phyloP scores from a whole-genome alignment of 495 filamentous ascomycete genomes.

The Aspergillus leporis region DNA sequence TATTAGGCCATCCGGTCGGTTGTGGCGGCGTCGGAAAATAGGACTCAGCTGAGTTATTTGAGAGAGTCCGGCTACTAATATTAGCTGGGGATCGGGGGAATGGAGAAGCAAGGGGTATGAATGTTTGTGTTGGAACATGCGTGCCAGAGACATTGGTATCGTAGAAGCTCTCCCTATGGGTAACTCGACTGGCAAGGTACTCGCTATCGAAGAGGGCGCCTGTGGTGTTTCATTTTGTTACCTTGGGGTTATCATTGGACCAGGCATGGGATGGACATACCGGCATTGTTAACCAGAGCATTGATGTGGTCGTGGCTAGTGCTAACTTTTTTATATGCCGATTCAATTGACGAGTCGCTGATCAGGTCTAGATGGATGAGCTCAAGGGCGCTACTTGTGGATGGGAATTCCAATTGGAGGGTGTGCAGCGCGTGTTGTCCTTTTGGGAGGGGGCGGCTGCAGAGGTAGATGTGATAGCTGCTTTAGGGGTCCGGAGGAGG shows the following conservation, averaged over 20 bases:
- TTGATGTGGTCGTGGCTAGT: constrained; percentile 1
- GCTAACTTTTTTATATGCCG: constrained; percentile 18
- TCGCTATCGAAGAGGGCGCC: constrained; percentile 36
- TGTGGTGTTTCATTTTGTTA: no score
- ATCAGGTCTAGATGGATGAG: constrained; percentile 33
- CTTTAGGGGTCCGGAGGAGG: constrained; percentile 23
- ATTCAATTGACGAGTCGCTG: constrained; percentile 22
- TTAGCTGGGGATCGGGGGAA: constrained; percentile 45
- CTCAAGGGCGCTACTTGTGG: constrained; percentile 19
- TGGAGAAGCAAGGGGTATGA: constrained; percentile 52
- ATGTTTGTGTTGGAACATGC: constrained; percentile 41
- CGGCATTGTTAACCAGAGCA: constrained; percentile 30
- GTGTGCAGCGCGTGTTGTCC: constrained; percentile 21
- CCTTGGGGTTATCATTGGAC: neutral
- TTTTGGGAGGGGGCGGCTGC: constrained; percentile 25
- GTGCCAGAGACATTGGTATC: constrained; percentile 53
- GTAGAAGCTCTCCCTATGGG: constrained; percentile 44
- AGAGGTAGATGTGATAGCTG: constrained; percentile 33
- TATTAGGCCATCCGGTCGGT: constrained; percentile 49
- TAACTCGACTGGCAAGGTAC: constrained; percentile 27
- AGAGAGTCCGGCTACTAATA: constrained; percentile 46
- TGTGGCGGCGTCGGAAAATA: constrained; percentile 20
- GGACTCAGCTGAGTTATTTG: constrained; percentile 19
- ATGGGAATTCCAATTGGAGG: constrained; percentile 18
- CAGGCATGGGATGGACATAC: neutral